A percentile compares a stretch with the other conserved stretches of the same genome.
phyloP scores from a whole-genome alignment of 164 flowering plant species.

The Vitis labrusca region DNA sequence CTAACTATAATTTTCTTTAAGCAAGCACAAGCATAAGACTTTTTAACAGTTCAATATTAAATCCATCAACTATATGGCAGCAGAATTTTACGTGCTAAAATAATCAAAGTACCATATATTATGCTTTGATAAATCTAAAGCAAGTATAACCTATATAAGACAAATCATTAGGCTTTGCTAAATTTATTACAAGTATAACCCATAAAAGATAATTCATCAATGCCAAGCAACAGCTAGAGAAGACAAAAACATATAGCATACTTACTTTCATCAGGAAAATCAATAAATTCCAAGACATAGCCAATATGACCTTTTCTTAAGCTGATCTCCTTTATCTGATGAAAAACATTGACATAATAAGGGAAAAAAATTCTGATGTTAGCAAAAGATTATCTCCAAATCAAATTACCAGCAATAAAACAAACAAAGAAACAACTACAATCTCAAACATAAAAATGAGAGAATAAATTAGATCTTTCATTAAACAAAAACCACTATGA shows the following conservation, averaged over 20 bases:
- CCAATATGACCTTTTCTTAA: slow-evolving; percentile 9
- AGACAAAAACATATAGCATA: background rate
- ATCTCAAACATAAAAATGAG: background rate
- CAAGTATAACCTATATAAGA: background rate
- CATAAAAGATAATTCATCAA: background rate
- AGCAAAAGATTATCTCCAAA: background rate
- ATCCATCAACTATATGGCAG: no score
- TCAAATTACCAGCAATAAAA: background rate
- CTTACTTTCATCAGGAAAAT: slow-evolving; percentile 71
- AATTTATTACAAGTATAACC: background rate
- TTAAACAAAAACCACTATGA: background rate
- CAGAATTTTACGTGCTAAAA: no score
- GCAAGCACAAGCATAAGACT: no score
- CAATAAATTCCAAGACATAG: slow-evolving; percentile 41
- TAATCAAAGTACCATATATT: background rate
- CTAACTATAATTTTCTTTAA: no score
- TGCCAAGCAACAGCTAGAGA: background rate
- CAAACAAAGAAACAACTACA: background rate
- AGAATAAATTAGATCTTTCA: background rate
- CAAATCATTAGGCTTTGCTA: background rate
- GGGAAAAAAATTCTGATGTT: background rate
- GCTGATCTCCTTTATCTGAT: slow-evolving; percentile 38
- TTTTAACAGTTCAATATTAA: no score
- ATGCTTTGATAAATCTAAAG: background rate
- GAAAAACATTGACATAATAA: background rate